Evolutionary conservation across 345 rosid genomes (phyloP).

Genomic region (Gossypium mustelinum): DNA sequence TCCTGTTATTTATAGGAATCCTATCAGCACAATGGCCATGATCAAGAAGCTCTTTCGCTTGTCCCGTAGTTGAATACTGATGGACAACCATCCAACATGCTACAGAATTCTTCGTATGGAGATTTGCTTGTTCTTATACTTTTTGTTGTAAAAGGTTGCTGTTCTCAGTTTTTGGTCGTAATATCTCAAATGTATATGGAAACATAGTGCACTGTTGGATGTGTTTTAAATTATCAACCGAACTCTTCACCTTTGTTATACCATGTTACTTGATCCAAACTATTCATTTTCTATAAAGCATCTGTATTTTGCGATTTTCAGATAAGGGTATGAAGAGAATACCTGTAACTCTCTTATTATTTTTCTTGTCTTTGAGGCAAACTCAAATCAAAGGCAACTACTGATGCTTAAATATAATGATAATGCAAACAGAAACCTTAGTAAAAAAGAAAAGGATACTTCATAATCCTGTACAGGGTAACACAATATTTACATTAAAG

Average conservation of each 20-base stretch:
- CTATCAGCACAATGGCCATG: slow-evolving; percentile 46
- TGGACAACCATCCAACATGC: background rate
- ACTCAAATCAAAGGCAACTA: slow-evolving; percentile 1
- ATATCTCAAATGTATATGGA: background rate
- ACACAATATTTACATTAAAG: slow-evolving; percentile 19
- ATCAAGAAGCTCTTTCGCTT: slow-evolving; percentile 47
- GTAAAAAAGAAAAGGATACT: slow-evolving; percentile 26
- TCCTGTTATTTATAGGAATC: slow-evolving; percentile 29
- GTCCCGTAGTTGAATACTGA: slow-evolving; percentile 19
- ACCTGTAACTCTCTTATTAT: background rate
- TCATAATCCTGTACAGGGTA: slow-evolving; percentile 12
- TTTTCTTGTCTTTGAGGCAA: background rate
- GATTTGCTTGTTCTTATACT: slow-evolving; percentile 8
- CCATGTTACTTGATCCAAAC: too few relatives aligned
- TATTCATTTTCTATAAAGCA: background rate
- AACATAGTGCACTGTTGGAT: background rate
- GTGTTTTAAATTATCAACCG: background rate
- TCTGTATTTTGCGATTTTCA: background rate
- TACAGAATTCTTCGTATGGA: background rate
- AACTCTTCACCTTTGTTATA: background rate
- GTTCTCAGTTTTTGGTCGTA: background rate
- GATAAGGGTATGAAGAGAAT: background rate
- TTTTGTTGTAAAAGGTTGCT: background rate
- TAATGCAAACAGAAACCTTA: slow-evolving; percentile 17
- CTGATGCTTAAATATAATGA: slow-evolving; percentile 19